Base-by-base conservation (phyloP, 2,329 filamentous ascomycete genomes). In the Stagonosporopsis tanaceti region DNA sequence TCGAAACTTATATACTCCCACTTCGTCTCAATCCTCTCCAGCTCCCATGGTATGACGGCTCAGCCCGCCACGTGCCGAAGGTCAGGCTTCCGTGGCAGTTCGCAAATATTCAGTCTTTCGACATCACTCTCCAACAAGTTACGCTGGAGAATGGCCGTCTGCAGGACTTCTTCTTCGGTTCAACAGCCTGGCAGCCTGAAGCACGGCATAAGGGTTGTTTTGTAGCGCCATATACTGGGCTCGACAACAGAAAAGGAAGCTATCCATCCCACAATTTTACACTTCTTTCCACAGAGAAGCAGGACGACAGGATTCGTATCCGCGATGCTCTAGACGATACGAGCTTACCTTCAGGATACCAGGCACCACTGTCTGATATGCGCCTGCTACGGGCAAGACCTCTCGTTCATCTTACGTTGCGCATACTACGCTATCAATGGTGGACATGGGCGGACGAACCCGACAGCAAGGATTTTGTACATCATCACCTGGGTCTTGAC, bases 401-500 rank as follows among this genome's bases (percentile, higher is more conserved):
- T 0, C 45, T 70, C 17, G 46, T 51, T 0, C 54, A 65, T 9
- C 47, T 70, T 14, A 69, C 66, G 1, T 56, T 69, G 3, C 64
- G 66, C 1, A 34, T 69, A 8, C 24, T 12, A 0, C 20, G 40
- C 42, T 17, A 30, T 14, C 4, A 62, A 37, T 68, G 68, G 66
- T 67, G 60, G 59, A 65, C 59, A 6, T 67, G 65, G 66, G 50
- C 42, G 5, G 42, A 57, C 9, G 4, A 55, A 25, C 54, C 61
- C 0, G 32, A 17, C 12, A 40, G 14, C 8, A 39, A 42, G 0
- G 8, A 57, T 20, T 9, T 37, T 0, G 7, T 4, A 11, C 1
- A 52, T 2, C 47, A 63, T 7, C 58, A 64, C 8, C 63, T 72
- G 2, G 62, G 37, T 20, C 59, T 73, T 6, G 70, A 73, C 15